A percentile compares a stretch with the other conserved stretches of the same genome.
These are phyloP conservation scores for Cladophialophora carrionii DNA, from an alignment of 2,329 filamentous ascomycete genomes.

Conservation along the genomic window DNA sequence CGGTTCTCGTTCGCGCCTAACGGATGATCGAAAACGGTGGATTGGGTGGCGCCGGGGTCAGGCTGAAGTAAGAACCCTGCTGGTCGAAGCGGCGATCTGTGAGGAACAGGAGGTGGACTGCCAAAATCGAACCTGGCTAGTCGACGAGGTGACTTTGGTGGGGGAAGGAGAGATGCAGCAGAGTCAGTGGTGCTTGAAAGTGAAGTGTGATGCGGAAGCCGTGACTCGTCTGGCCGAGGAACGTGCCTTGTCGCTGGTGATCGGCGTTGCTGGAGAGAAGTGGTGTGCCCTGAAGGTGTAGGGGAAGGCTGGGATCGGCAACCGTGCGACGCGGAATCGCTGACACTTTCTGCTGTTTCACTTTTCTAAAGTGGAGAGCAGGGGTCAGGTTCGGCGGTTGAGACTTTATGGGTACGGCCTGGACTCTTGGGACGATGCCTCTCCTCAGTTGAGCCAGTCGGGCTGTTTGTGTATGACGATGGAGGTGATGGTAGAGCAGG, in stretches of 20 bases:
- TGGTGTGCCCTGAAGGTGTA: not conserved
- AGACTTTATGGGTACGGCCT: not conserved
- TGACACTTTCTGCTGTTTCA: not conserved
- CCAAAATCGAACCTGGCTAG: not conserved
- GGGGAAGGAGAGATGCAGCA: conserved; percentile 13
- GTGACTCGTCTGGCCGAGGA: conserved; percentile 23
- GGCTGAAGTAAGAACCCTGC: conserved; percentile 1
- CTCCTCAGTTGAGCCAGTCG: conserved; percentile 5
- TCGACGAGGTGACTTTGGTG: conserved; percentile 20
- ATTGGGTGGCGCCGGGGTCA: not conserved
- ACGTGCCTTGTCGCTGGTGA: conserved; percentile 16
- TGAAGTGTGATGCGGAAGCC: conserved; percentile 20
- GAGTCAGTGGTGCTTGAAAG: not conserved
- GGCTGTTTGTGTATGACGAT: not conserved
- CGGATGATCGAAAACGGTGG: not conserved
- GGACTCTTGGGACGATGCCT: not conserved
- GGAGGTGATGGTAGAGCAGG: conserved; percentile 2
- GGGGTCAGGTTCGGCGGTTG: not conserved
- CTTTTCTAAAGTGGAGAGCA: conserved; percentile 11
- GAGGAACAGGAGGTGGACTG: conserved; percentile 19
- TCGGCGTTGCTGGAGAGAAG: conserved; percentile 4
- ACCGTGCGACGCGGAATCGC: not conserved
- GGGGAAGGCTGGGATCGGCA: not conserved
- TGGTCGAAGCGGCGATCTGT: conserved; percentile 23
- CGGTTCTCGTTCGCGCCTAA: conserved; percentile 14